Evolutionary conservation across 2,329 filamentous ascomycete genomes (phyloP).

Genomic region (Cladophialophora yegresii): DNA sequence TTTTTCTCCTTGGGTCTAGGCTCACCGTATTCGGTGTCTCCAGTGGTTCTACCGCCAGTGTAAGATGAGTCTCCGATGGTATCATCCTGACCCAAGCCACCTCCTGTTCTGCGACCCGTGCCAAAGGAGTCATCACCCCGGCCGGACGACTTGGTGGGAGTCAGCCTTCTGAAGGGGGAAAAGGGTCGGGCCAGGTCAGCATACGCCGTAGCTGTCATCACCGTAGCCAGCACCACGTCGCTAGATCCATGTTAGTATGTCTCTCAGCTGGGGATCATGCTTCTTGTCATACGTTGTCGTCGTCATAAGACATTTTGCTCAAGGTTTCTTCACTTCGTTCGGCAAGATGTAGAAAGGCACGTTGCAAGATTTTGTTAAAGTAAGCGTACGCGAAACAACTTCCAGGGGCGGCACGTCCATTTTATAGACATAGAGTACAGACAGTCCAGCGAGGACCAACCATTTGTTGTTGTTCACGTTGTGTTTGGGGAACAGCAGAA

Average conservation of each 20-base stretch:
- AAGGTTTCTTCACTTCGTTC: constrained; percentile 1
- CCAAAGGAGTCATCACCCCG: constrained; percentile 15
- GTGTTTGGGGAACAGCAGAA: constrained; percentile 6
- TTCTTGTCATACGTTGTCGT: constrained; percentile 28
- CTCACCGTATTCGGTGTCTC: constrained; percentile 14
- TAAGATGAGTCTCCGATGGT: constrained; percentile 23
- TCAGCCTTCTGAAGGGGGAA: background rate
- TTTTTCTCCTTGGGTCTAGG: background rate
- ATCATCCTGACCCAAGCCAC: constrained; percentile 30
- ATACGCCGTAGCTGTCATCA: constrained; percentile 30
- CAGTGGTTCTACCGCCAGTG: constrained; percentile 23
- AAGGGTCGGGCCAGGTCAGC: background rate
- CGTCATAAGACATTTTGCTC: constrained; percentile 33
- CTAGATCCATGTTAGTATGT: constrained; percentile 14
- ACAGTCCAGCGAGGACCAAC: background rate
- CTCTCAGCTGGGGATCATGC: background rate
- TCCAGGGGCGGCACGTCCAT: background rate
- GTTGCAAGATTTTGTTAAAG: background rate
- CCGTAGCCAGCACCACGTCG: constrained; percentile 35
- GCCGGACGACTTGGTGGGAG: constrained; percentile 6
- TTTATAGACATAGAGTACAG: constrained; percentile 2
- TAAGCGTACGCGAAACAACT: background rate
- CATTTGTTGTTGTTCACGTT: background rate
- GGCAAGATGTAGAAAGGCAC: background rate
- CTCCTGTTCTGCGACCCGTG: constrained; percentile 24